Evolutionary conservation across 179 eudicot genomes (phyloP).

Genomic region (Nepenthes alata): DNA sequence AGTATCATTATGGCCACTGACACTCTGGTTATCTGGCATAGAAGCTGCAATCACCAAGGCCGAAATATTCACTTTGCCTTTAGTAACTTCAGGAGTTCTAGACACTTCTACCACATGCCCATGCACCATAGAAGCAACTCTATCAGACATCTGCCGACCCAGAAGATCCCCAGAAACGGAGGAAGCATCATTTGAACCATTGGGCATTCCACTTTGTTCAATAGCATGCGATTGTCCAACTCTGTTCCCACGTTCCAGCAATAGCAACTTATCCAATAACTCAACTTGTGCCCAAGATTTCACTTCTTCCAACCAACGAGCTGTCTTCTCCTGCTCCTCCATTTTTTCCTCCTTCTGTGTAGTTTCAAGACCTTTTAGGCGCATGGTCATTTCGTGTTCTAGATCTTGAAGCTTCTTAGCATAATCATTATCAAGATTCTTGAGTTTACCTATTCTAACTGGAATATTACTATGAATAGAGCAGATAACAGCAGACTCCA

Average conservation of each 20-base stretch:
- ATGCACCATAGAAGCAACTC: constrained; percentile 5
- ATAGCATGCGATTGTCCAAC: constrained; percentile 11
- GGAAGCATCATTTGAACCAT: constrained; percentile 11
- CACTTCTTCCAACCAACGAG: constrained; percentile 20
- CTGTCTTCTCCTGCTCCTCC: constrained; percentile 24
- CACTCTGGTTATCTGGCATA: constrained; percentile 3
- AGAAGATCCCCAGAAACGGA: constrained; percentile 7
- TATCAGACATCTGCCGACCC: constrained; percentile 10
- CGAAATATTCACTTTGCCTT: constrained; percentile 4
- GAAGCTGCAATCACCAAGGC: background rate
- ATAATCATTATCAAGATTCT: constrained; percentile 20
- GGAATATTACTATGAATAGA: constrained; percentile 16
- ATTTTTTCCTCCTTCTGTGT: constrained; percentile 34
- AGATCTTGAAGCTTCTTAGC: constrained; percentile 35
- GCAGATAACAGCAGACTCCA: constrained; percentile 17
- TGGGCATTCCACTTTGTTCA: constrained; percentile 4
- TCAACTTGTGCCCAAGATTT: constrained; percentile 14
- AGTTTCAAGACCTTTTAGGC: constrained; percentile 34
- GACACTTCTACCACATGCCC: constrained; percentile 6
- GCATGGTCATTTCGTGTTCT: constrained; percentile 19
- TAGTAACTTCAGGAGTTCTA: background rate
- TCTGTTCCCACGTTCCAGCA: constrained; percentile 1
- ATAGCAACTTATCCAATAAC: constrained; percentile 11
- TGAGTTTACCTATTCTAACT: constrained; percentile 19
- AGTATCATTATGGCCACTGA: constrained; percentile 6